Evolutionary conservation across 192 early-diverging fungal genomes (phyloP).

Genomic region (Mortierella claussenii): DNA sequence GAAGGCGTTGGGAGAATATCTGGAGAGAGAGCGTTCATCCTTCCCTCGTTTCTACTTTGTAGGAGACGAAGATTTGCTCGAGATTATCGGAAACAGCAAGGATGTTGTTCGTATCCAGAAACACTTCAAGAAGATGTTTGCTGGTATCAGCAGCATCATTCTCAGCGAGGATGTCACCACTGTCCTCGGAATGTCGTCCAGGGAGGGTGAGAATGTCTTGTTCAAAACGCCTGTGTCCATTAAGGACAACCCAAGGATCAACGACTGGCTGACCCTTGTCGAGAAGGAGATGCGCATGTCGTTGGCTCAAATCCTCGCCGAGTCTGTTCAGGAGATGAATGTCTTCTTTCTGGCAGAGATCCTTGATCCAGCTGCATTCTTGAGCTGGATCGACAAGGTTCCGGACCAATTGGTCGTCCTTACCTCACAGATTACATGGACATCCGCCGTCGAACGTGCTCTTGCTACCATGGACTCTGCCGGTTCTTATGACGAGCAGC

Average conservation of each 20-base stretch:
- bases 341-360: conserved; percentile 65
- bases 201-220: conserved; percentile 90
- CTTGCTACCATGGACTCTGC: conserved; percentile 60
- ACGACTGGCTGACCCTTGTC: conserved; percentile 95
- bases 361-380: conserved; percentile 66
- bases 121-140: conserved; percentile 99
- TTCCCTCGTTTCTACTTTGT: conserved; percentile 99
- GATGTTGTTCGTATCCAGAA: conserved; percentile 96
- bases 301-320: conserved; percentile 79
- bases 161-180: conserved; percentile 79
- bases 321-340: conserved; percentile 76
- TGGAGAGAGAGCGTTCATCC: conserved; percentile 94
- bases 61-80: conserved; percentile 99
- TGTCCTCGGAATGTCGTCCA: conserved; percentile 88
- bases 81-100: conserved; percentile 99
- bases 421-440: conserved; percentile 92
- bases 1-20: conserved; percentile 97
- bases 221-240: conserved; percentile 85
- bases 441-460: conserved; percentile 84
- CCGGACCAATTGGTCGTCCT: conserved; percentile 96
- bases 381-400: conserved; percentile 88
- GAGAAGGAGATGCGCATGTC: conserved; percentile 95
- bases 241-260: conserved; percentile 89
- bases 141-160: conserved; percentile 88
- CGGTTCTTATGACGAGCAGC: conserved; percentile 47